Evolutionary conservation across 2,329 filamentous ascomycete genomes (phyloP).

Genomic region (Beauveria bassiana): DNA sequence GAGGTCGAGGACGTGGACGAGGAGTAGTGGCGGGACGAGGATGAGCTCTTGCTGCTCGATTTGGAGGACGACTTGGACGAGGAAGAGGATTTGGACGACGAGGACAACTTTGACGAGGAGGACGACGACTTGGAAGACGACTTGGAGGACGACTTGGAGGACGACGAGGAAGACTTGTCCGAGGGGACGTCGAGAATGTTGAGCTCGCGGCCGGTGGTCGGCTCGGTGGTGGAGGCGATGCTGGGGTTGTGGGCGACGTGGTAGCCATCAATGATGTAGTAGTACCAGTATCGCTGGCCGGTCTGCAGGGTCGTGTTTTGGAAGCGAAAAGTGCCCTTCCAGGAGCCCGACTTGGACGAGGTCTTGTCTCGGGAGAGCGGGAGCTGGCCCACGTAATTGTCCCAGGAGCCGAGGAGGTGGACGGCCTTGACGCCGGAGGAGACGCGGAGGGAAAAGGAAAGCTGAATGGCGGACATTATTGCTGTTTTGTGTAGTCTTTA

Average conservation of each 20-base stretch:
- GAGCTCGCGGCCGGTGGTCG: conserved; percentile 91
- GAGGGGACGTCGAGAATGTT: conserved; percentile 92
- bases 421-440: conserved; percentile 96
- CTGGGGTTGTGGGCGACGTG: conserved; percentile 95
- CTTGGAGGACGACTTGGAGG: conserved; percentile 38
- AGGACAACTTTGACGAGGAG: conserved; percentile 37
- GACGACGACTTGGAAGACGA: conserved; percentile 27
- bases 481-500: too few relatives aligned
- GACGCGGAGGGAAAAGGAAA: conserved; percentile 93
- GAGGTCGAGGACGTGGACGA: conserved; percentile 26
- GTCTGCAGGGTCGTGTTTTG: conserved; percentile 77
- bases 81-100: conserved; percentile 28
- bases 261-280: conserved; percentile 99
- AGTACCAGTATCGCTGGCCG: conserved; percentile 98
- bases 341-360: conserved; percentile 78
- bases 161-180: conserved; percentile 29
- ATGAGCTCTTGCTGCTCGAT: conserved; percentile 31
- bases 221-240: conserved; percentile 81
- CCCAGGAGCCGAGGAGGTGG: conserved; percentile 96
- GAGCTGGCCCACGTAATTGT: conserved; percentile 91
- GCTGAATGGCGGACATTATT: conserved; percentile 83
- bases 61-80: conserved; percentile 35
- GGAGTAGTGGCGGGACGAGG: conserved; percentile 36
- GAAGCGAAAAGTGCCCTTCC: conserved; percentile 96
- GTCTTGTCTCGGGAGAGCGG: conserved; percentile 83